These are phyloP conservation scores for Claviceps paspali DNA, from an alignment of 2,329 filamentous ascomycete species.

Conservation along the genomic window DNA sequence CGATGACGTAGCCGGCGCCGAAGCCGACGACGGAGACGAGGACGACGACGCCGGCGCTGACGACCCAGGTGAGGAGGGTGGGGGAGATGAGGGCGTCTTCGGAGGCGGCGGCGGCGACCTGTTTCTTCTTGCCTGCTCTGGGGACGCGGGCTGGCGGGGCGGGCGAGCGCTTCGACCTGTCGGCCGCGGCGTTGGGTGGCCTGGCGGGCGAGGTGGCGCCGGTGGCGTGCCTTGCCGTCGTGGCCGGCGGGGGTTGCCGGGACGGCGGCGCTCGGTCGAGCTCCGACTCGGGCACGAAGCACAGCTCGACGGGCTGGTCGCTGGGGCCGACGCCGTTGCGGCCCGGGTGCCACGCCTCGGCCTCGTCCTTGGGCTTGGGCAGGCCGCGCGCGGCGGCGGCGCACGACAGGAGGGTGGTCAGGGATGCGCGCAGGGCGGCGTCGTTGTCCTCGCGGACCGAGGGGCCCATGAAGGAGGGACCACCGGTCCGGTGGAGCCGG, in stretches of 20 bases:
- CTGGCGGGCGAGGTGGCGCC: constrained; percentile 14
- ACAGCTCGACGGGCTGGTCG: constrained; percentile 40
- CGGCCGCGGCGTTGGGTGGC: constrained; percentile 15
- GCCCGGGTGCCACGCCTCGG: constrained; percentile 18
- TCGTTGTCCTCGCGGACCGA: constrained; percentile 79
- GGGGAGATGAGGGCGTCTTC: constrained; percentile 36
- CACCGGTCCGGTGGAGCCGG: constrained; percentile 27
- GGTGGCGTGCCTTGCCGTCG: too few relatives aligned
- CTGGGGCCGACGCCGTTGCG: constrained; percentile 28
- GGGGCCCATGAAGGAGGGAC: constrained; percentile 53
- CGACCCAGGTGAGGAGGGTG: constrained; percentile 47
- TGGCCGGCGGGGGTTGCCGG: too few relatives aligned
- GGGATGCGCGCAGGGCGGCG: constrained; percentile 74
- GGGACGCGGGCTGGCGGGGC: constrained; percentile 21
- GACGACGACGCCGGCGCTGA: constrained; percentile 52
- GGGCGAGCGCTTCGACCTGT: constrained; percentile 35
- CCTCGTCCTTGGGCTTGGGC: constrained; percentile 45
- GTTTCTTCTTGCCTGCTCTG: constrained; percentile 45
- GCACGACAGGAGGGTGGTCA: constrained; percentile 93
- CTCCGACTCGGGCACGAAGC: constrained; percentile 46
- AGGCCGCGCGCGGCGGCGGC: constrained; percentile 77
- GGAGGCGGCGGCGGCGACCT: constrained; percentile 24
- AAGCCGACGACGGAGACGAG: constrained; percentile 55
- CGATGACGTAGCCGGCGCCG: constrained; percentile 53
- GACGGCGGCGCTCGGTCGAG: constrained; percentile 21